Conservation (phyloP, 257 asterid genomes). For the Cynanchum wilfordii region DNA sequence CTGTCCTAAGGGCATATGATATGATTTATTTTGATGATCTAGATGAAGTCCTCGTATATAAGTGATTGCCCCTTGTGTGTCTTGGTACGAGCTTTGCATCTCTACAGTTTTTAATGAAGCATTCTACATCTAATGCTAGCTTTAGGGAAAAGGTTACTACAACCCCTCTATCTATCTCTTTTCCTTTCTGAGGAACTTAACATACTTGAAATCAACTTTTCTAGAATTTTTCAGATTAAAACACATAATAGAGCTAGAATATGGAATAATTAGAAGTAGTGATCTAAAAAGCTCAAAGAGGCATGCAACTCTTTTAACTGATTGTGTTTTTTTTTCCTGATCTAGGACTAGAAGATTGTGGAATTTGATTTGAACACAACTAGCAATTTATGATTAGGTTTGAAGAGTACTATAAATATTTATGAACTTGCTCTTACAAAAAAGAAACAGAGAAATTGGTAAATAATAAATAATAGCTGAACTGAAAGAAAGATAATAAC, state of each 20-base stretch:
- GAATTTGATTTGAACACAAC: not conserved
- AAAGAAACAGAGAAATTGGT: not conserved
- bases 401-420: not conserved
- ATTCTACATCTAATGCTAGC: not conserved
- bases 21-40: not conserved
- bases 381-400: not conserved
- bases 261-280: not conserved
- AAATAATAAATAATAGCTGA: not conserved
- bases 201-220: not conserved
- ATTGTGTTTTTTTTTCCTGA: not conserved
- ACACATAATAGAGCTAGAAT: not conserved
- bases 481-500: not conserved
- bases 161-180: not conserved
- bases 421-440: constrained; percentile 1
- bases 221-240: not conserved
- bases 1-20: not conserved
- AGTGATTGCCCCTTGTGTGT: not conserved
- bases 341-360: not conserved
- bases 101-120: not conserved
- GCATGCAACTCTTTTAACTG: not conserved
- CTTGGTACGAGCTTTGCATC: not conserved
- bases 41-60: not conserved
- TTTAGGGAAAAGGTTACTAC: not conserved
- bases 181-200: not conserved
- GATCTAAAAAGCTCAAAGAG: not conserved